Conservation (phyloP, 345 rosid genomes). For the Hirschfeldia incana region DNA sequence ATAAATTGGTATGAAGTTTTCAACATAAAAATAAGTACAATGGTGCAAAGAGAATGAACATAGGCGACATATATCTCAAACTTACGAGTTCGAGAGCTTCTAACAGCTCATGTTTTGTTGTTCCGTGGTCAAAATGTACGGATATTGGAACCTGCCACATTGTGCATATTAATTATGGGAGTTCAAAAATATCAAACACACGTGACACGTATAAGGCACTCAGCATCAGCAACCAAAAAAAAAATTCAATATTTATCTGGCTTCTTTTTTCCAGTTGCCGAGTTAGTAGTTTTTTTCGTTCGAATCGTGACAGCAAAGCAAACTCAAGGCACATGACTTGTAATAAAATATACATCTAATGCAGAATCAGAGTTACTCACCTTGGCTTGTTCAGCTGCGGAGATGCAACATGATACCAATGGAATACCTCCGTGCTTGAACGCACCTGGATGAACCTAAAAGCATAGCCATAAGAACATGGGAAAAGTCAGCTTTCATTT, state of each 20-base stretch:
- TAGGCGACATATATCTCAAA: background rate
- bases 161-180: conserved; percentile 1
- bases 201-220: background rate
- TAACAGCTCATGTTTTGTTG: conserved; percentile 75
- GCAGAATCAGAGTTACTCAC: conserved; percentile 50
- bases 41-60: conserved; percentile 6
- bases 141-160: conserved; percentile 82
- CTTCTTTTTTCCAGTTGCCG: background rate
- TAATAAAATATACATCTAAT: background rate
- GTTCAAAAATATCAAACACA: background rate
- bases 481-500: background rate
- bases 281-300: background rate
- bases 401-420: conserved; percentile 78
- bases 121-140: conserved; percentile 94
- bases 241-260: background rate
- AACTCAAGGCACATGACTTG: conserved; percentile 1
- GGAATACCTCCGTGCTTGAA: conserved; percentile 82
- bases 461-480: conserved; percentile 13
- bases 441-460: conserved; percentile 90
- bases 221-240: background rate
- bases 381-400: conserved; percentile 82
- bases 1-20: conserved; percentile 22
- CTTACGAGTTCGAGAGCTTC: conserved; percentile 79
- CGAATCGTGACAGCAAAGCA: background rate
- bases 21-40: background rate